Conservation (phyloP, 768 basidiomycete species). For the Boletus rubroflammeus region DNA sequence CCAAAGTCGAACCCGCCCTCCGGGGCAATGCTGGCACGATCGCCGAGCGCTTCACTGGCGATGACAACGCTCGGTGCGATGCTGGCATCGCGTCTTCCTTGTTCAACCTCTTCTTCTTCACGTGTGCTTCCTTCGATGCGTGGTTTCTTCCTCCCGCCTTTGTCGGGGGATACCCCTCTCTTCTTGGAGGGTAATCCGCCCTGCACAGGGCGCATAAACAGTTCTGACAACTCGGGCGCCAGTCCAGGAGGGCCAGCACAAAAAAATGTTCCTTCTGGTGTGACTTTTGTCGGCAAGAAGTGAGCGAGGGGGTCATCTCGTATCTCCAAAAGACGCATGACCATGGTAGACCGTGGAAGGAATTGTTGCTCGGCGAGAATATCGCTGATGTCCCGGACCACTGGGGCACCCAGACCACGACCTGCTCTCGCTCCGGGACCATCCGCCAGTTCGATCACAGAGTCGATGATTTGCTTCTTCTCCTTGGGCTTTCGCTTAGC, state of each 20-base stretch:
- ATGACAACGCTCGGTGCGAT: constrained; percentile 56
- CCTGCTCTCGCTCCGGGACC: constrained; percentile 53
- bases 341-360: constrained; percentile 78
- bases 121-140: constrained; percentile 48
- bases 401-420: constrained; percentile 56
- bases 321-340: constrained; percentile 85
- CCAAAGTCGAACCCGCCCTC: constrained; percentile 61
- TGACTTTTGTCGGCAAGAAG: constrained; percentile 81
- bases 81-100: constrained; percentile 64
- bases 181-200: constrained; percentile 53
- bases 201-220: constrained; percentile 78
- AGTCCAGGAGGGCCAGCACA: constrained; percentile 84
- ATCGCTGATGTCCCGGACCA: constrained; percentile 54
- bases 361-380: constrained; percentile 81
- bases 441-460: constrained; percentile 78
- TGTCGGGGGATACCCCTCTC: constrained; percentile 54
- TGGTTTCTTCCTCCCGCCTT: constrained; percentile 55
- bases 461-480: constrained; percentile 88
- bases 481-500: constrained; percentile 57
- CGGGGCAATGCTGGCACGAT: constrained; percentile 50
- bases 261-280: constrained; percentile 69
- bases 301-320: constrained; percentile 79
- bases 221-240: constrained; percentile 71
- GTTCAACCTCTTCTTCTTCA: constrained; percentile 62
- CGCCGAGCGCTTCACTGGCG: constrained; percentile 53